Evolutionary conservation across 768 basidiomycete genomes (phyloP), one percentile per base, ranked within the genome.

Genomic region (Macrocybe gigantea): DNA sequence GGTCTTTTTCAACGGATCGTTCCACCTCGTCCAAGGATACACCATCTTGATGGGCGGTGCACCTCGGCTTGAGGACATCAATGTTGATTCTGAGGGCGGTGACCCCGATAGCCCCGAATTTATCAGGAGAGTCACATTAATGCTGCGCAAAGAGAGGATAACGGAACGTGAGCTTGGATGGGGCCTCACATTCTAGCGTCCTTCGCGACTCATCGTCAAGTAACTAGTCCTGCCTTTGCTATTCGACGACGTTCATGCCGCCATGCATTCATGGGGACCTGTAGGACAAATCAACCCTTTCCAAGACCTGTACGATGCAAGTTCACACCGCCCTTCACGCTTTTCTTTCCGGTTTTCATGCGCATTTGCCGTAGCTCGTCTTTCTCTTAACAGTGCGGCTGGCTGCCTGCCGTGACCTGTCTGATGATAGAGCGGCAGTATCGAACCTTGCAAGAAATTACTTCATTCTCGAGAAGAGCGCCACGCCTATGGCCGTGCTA

Each of bases 11-110:
- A 54, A 52, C 33, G 56, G 61, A 12, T 51, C 47, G 14, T 42
- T 61, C 9, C 42, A 56, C 32, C 49, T 60, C 32, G 22, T 31
- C 5, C 58, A 61, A 41, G 61, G 61, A 12, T 63, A 63, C 41
- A 51, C 50, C 32, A 58, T 61, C 30, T 45, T 63, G 1, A 55
- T 52, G 44, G 60, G 52, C 12, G 56, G 49, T 0, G 49, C 40
- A 7, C 60, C 58, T n/a, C 36, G n/a, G 6, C 29, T 55, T 33
- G 38, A 40, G 15, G 60, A 63, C 31, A 56, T 63, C n/a, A 49
- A 56, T 7, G 43, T 53, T 30, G 39, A 50, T 4, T 33, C 32
- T 12, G 45, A 46, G 15, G 29, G 38, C 3, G 52, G 41, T 12
- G 47, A 36, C 32, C 31, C 11, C 10, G 43, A 51, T 37, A 1